Conservation (phyloP, 2,329 filamentous ascomycete genomes). For the Talaromyces sp. region DNA sequence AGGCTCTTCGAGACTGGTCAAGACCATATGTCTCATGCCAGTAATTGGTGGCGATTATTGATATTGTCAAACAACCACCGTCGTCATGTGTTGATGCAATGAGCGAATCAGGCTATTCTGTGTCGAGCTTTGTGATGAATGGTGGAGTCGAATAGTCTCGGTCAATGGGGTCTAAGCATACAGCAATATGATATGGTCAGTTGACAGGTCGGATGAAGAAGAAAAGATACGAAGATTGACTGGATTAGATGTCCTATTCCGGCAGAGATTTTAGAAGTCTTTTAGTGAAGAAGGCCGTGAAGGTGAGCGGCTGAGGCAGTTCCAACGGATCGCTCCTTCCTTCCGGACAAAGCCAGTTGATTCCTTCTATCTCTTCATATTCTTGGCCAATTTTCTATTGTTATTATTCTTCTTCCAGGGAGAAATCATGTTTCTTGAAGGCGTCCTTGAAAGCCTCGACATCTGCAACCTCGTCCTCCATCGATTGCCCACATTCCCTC, state of each 20-base stretch:
- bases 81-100: neutral
- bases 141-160: neutral
- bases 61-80: neutral
- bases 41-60: neutral
- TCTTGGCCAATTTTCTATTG: neutral
- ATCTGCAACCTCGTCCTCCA: conserved; percentile 75
- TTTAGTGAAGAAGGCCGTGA: neutral
- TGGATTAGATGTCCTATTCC: neutral
- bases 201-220: neutral
- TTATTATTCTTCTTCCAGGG: conserved; percentile 40
- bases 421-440: conserved; percentile 87
- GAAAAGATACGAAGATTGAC: neutral
- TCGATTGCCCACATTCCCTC: conserved; percentile 76
- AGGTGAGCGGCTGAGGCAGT: neutral
- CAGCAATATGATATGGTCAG: conserved; percentile 3
- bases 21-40: conserved; percentile 1
- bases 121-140: neutral
- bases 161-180: conserved; percentile 3
- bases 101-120: neutral
- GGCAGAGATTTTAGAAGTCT: neutral
- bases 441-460: conserved; percentile 73
- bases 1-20: neutral
- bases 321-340: conserved; percentile 7
- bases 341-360: neutral
- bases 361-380: neutral